These are phyloP conservation scores for Trebouxia sp. DNA, from an alignment of 139 green algal genomes.

Conservation along the genomic window DNA sequence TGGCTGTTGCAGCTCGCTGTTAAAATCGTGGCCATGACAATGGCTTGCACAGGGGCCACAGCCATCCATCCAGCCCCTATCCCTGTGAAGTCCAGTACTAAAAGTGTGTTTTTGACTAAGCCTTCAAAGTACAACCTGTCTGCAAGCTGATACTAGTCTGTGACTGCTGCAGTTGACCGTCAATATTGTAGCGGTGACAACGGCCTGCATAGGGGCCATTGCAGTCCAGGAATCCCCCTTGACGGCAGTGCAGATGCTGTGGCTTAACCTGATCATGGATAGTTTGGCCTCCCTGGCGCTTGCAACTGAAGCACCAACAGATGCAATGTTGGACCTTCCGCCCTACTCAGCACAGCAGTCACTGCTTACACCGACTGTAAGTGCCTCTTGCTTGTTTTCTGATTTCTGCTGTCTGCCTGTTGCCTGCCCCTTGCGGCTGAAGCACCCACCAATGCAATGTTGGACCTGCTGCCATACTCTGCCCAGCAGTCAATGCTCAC, in stretches of 20 bases:
- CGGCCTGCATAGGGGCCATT: constrained; percentile 67
- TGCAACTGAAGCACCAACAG: constrained; percentile 77
- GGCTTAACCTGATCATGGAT: constrained; percentile 96
- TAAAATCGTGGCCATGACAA: no score
- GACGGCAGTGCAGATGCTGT: constrained; percentile 78
- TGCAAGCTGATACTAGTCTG: background rate
- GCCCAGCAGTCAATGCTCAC: constrained; percentile 28
- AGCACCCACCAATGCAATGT: constrained; percentile 60
- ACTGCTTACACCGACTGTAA: constrained; percentile 31
- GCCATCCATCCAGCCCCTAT: background rate
- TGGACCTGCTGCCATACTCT: constrained; percentile 67
- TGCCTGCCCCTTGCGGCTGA: constrained; percentile 81
- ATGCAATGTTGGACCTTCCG: constrained; percentile 61
- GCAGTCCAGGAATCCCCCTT: constrained; percentile 62
- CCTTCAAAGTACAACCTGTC: no score
- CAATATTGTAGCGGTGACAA: constrained; percentile 75
- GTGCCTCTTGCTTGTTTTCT: background rate
- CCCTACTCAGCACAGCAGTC: constrained; percentile 47
- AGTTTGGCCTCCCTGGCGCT: constrained; percentile 78
- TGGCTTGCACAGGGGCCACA: no score
- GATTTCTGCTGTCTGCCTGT: no score
- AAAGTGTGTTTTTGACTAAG: no score
- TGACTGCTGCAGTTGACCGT: constrained; percentile 65
- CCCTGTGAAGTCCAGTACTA: no score
- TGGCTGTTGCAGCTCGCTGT: no score